phyloP scores from a whole-genome alignment of 176 grass and related monocot genomes.

The Typha latifolia region DNA sequence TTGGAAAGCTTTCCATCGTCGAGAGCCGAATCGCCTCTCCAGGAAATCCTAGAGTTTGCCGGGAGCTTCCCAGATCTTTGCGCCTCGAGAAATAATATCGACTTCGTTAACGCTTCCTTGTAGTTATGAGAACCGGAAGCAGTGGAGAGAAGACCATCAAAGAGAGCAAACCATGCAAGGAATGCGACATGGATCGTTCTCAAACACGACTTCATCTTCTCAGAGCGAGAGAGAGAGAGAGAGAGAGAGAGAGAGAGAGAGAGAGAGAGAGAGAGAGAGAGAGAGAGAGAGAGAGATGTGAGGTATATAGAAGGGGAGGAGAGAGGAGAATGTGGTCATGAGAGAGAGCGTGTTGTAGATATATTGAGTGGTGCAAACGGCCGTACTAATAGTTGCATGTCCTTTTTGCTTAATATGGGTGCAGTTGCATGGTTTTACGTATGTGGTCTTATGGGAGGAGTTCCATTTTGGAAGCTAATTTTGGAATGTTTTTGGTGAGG shows the following conservation, averaged over 20 bases:
- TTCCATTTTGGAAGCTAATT: constrained; percentile 12
- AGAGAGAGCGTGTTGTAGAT: not conserved
- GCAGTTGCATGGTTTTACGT: constrained; percentile 29
- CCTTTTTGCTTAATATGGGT: constrained; percentile 11
- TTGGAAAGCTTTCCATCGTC: constrained; percentile 78
- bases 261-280: not conserved
- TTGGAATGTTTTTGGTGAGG: not conserved
- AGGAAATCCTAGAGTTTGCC: constrained; percentile 55
- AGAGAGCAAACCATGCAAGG: constrained; percentile 35
- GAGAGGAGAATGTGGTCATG: not conserved
- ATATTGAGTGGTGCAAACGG: no score
- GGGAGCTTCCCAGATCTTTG: constrained; percentile 92
- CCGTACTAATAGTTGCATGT: not conserved
- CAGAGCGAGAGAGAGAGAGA: not conserved
- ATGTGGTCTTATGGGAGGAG: constrained; percentile 15
- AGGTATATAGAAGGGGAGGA: no score
- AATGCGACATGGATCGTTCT: constrained; percentile 20
- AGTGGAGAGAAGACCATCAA: constrained; percentile 14
- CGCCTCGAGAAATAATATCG: constrained; percentile 89
- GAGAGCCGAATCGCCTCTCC: constrained; percentile 84
- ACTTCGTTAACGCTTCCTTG: constrained; percentile 73
- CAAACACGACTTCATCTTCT: not conserved
- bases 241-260: not conserved
- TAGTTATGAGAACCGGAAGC: constrained; percentile 39
- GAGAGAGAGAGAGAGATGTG: not conserved